Evolutionary conservation across 495 filamentous ascomycete species (phyloP).

Genomic region (Podospora appendiculata): DNA sequence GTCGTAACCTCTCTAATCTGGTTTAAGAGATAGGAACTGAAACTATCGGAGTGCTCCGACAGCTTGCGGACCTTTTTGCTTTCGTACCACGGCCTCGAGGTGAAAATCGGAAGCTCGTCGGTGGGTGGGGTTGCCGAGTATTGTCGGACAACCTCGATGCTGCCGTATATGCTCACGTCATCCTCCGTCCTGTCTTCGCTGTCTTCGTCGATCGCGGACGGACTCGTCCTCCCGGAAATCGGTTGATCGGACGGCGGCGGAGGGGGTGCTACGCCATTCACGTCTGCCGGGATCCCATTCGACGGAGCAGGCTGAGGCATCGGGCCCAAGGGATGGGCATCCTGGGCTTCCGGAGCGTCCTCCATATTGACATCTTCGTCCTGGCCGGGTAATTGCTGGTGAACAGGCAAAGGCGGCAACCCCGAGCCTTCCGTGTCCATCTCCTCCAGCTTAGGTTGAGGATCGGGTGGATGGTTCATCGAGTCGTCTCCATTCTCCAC

Average conservation of each 20-base stretch:
- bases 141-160: constrained; percentile 35
- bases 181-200: constrained; percentile 55
- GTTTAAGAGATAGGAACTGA: constrained; percentile 26
- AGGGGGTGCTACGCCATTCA: constrained; percentile 5
- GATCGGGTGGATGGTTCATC: constrained; percentile 11
- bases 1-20: constrained; percentile 17
- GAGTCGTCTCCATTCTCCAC: constrained; percentile 21
- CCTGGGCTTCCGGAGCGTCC: constrained; percentile 31
- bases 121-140: constrained; percentile 42
- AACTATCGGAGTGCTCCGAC: constrained; percentile 16
- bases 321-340: constrained; percentile 22
- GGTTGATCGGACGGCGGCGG: constrained; percentile 4
- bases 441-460: constrained; percentile 31
- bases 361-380: constrained; percentile 33
- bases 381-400: constrained; percentile 9
- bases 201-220: constrained; percentile 23
- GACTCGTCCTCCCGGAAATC: constrained; percentile 7
- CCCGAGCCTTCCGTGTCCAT: constrained; percentile 28
- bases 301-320: constrained; percentile 42
- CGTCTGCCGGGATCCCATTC: constrained; percentile 3
- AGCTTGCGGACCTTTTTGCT: constrained; percentile 28
- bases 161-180: constrained; percentile 48
- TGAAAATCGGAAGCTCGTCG: constrained; percentile 36
- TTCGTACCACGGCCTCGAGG: constrained; percentile 34
- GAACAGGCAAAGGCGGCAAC: constrained; percentile 19